Evolutionary conservation across 1,284 basidiomycete species (phyloP).

Genomic region (Sporisorium graminicola): DNA sequence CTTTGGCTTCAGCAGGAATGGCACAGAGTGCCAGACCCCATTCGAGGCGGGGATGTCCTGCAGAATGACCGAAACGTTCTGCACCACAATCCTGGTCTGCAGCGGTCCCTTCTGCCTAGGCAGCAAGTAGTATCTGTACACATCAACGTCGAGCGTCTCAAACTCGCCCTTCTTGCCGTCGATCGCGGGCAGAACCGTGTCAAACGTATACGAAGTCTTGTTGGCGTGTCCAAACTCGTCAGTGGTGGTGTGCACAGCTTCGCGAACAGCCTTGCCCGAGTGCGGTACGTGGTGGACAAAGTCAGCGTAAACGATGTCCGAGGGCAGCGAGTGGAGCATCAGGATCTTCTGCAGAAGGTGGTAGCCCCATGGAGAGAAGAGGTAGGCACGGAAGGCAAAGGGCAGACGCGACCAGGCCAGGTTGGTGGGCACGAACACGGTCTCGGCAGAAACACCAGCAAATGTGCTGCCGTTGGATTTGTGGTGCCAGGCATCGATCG

Average conservation of each 20-base stretch:
- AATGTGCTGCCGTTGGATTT: slow-evolving; percentile 22
- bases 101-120: slow-evolving; percentile 68
- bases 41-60: slow-evolving; percentile 76
- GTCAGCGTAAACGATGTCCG: slow-evolving; percentile 75
- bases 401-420: slow-evolving; percentile 77
- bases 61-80: slow-evolving; percentile 73
- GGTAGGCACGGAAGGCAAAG: slow-evolving; percentile 74
- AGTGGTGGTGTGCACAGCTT: background rate
- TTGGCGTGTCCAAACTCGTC: slow-evolving; percentile 29
- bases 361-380: slow-evolving; percentile 79
- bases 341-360: slow-evolving; percentile 76
- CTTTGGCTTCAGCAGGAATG: slow-evolving; percentile 67
- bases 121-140: slow-evolving; percentile 55
- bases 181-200: slow-evolving; percentile 47
- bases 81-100: slow-evolving; percentile 74
- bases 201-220: slow-evolving; percentile 56
- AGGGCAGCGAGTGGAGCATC: slow-evolving; percentile 78
- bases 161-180: slow-evolving; percentile 39
- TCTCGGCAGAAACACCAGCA: slow-evolving; percentile 74
- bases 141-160: slow-evolving; percentile 55
- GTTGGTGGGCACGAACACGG: slow-evolving; percentile 78
- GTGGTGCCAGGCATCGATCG: slow-evolving; percentile 52
- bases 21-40: slow-evolving; percentile 77
- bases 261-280: slow-evolving; percentile 2
- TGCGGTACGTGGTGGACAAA: slow-evolving; percentile 70